Evolutionary conservation across 495 filamentous ascomycete genomes (phyloP).

Genomic region (Neurospora sp.): DNA sequence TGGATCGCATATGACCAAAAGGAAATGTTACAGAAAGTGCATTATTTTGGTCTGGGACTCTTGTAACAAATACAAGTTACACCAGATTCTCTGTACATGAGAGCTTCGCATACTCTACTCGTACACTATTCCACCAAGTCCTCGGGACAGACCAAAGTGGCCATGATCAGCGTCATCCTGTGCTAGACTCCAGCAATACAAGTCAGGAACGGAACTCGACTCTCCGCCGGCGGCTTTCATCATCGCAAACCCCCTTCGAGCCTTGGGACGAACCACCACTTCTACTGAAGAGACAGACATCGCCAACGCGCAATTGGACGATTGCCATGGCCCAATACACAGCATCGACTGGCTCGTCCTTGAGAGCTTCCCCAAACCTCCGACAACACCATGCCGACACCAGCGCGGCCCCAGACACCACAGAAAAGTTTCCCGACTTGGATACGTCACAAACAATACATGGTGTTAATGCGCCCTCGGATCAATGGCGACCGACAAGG

Average conservation of each 20-base stretch:
- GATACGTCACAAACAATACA: slow-evolving; percentile 25
- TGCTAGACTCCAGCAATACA: not conserved
- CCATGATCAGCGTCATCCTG: not conserved
- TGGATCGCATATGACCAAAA: not conserved
- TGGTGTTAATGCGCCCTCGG: slow-evolving; percentile 17
- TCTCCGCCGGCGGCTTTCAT: not conserved
- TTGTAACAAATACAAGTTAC: not conserved
- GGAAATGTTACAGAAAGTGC: not conserved
- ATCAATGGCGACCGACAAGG: slow-evolving; percentile 44
- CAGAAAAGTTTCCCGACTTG: slow-evolving; percentile 47
- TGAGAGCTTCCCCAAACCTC: slow-evolving; percentile 22
- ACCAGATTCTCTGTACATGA: not conserved
- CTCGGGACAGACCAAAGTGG: not conserved
- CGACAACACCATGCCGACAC: slow-evolving; percentile 21
- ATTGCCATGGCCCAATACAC: not conserved
- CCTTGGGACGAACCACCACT: not conserved
- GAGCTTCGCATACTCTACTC: not conserved
- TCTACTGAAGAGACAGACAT: not conserved
- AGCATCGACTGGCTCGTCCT: slow-evolving; percentile 10
- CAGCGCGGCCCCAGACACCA: slow-evolving; percentile 19
- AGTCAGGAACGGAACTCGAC: not conserved
- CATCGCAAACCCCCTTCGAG: not conserved
- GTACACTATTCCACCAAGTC: not conserved
- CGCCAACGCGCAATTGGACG: not conserved
- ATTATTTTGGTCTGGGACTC: not conserved